These are phyloP conservation scores for Hericium rajendrae DNA, from an alignment of 768 basidiomycete genomes.

Conservation along the genomic window DNA sequence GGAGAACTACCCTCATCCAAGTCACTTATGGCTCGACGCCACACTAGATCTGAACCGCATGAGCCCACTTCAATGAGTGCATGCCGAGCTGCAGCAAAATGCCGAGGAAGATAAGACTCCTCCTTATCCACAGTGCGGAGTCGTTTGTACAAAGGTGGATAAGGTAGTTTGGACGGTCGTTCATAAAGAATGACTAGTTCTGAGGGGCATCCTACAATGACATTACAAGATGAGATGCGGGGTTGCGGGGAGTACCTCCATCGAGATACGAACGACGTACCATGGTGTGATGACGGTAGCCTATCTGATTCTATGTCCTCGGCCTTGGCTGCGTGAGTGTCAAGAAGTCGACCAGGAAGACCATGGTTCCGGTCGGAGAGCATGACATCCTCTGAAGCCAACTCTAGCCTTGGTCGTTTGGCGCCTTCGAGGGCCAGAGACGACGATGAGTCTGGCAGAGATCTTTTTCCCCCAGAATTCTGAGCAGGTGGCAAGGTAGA, in stretches of 20 bases:
- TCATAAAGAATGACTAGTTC: slow-evolving; percentile 53
- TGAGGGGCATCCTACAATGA: slow-evolving; percentile 20
- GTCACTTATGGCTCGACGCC: slow-evolving; percentile 44
- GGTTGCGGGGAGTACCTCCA: neutral
- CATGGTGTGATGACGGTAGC: no score
- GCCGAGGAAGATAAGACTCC: slow-evolving; percentile 27
- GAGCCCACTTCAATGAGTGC: slow-evolving; percentile 48
- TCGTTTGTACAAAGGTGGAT: slow-evolving; percentile 36
- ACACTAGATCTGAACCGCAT: slow-evolving; percentile 63
- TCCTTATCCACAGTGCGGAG: slow-evolving; percentile 36
- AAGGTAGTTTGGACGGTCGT: slow-evolving; percentile 21
- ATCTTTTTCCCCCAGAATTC: neutral
- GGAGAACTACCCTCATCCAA: slow-evolving; percentile 20
- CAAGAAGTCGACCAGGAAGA: no score
- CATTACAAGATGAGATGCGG: neutral
- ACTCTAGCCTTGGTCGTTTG: neutral
- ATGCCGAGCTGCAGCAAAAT: slow-evolving; percentile 38
- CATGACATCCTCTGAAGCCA: neutral
- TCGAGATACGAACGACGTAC: no score
- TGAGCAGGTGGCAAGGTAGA: slow-evolving; percentile 7
- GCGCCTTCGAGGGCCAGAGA: neutral
- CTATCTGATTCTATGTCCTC: no score
- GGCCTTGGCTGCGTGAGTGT: no score
- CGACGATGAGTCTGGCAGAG: slow-evolving; percentile 1
- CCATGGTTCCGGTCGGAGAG: no score